Evolutionary conservation across 805 yeast genomes (phyloP), one percentile per base, ranked within the genome.

Genomic region (Millerago galiae): DNA sequence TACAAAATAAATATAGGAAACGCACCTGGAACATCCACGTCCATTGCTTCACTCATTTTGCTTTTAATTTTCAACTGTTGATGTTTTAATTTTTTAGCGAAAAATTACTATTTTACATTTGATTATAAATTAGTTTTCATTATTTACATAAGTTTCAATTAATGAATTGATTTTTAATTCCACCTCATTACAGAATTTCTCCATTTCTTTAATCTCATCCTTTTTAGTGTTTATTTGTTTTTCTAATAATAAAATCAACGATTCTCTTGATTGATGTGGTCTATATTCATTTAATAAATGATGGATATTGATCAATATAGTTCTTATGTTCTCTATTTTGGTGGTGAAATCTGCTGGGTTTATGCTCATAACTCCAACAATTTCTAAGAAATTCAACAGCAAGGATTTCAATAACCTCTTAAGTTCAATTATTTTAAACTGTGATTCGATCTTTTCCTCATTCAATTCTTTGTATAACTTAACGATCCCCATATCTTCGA

Each of bases 191-290:
- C 76, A 72, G 1, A 65, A 59, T 32, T 56, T 48, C 27, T 67
- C 62, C 26, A 73, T 66, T 12, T 60, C 59, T 30, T 57, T 61
- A 8, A 83, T 81, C 46, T 81, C 83, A 5, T 61, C 56, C 39
- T 70, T 68, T 53, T 83, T 83, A 34, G 72, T 68, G 38, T 76
- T 84, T 28, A 91, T 75, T 55, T 84, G 89, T 41, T 77, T 81
- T 53, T 75, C 79, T 58, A 87, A 64, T 41, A 83, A 67, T 70
- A 87, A 70, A 34, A 89, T 86, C 49, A 93, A 68, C 38, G 90
- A 81, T 55, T 93, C 99, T 40, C 97, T 71, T 3, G 95, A 83
- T 59, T 93, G 99, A 62, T 93, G 98, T 3, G 97, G 93, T 47
- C 99, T 71, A 62, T 93, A 93, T 40, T 90, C 89, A 60, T 93